Evolutionary conservation across 208 protist genomes (phyloP).

Genomic region (Willaertia magna): DNA sequence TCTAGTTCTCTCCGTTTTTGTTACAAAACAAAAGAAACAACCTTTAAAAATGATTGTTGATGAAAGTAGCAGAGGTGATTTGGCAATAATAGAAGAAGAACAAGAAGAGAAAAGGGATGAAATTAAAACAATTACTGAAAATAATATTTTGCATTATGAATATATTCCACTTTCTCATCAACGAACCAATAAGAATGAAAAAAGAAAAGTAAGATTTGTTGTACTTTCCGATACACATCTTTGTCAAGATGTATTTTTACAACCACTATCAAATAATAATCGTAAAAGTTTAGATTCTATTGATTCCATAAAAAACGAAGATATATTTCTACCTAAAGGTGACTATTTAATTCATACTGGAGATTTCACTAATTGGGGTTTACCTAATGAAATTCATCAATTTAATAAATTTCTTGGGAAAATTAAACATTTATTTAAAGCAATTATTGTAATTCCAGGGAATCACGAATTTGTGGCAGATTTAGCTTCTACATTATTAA

Average conservation of each 20-base stretch:
- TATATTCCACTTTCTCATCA: too few species aligned
- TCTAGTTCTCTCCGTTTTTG: too few species aligned
- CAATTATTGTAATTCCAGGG: not conserved
- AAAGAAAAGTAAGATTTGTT: not conserved
- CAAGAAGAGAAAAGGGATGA: too few species aligned
- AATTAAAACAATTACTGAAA: too few species aligned
- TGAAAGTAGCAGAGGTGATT: too few species aligned
- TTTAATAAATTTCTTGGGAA: not conserved
- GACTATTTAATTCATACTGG: not conserved
- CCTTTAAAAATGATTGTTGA: too few species aligned
- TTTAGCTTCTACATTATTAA: not conserved
- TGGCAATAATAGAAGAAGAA: too few species aligned
- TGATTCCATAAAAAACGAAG: not conserved
- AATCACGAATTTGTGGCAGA: not conserved
- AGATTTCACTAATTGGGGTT: conserved; percentile 4
- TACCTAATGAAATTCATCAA: not conserved
- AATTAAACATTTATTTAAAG: not conserved
- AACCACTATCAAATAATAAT: not conserved
- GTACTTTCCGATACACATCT: not conserved
- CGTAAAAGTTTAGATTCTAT: not conserved
- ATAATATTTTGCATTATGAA: too few species aligned
- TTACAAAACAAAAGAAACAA: too few species aligned
- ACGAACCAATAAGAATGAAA: not conserved
- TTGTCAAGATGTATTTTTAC: not conserved
- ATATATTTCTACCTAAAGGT: not conserved